Evolutionary conservation across 768 basidiomycete genomes (phyloP), one percentile per base, ranked within the genome.

Genomic region (Trametes coccinea): DNA sequence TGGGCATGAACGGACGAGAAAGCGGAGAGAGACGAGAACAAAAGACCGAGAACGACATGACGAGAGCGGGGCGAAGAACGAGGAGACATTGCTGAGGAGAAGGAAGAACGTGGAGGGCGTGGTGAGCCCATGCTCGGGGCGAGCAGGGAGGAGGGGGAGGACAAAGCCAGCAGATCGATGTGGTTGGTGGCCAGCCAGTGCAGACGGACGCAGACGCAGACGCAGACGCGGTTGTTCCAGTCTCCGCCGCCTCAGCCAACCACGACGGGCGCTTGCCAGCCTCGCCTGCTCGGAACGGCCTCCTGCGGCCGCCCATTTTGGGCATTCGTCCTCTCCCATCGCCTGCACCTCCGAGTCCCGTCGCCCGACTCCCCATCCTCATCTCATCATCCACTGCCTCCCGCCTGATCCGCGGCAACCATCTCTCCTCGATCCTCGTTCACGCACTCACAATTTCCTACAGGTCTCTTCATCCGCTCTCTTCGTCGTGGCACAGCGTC

Each of bases 1-100:
- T 84, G 83, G 53, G 82, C 77, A 59, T 65, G 59, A 67, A 69
- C 67, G 54, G 68, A 33, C 60, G 66, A 59, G 64, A 71, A 63
- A 66, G 67, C 43, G 30, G 67, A 66, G 59, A 62, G 41, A 58
- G 50, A 52, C 53, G 66, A 64, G 64, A 71, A 65, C 56, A 69
- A 62, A 61, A 70, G 63, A 68, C 51, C 29, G 45, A 67, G 64
- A 50, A 56, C 27, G 44, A 65, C 59, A 64, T 63, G 59, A 30
- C 53, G 61, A 60, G 65, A 54, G 48, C 40, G 56, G 4, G 30
- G 47, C 37, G 53, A 40, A 40, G 58, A 33, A 41, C 39, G 50
- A 41, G 31, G 40, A 46, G 63, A 53, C 68, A 71, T 69, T n/a
- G 53, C 62, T 56, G 56, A 22, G 55, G 51, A 48, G 46, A 40